phyloP scores from a whole-genome alignment of 495 filamentous ascomycete species.

The Aspergillus egyptiacus region DNA sequence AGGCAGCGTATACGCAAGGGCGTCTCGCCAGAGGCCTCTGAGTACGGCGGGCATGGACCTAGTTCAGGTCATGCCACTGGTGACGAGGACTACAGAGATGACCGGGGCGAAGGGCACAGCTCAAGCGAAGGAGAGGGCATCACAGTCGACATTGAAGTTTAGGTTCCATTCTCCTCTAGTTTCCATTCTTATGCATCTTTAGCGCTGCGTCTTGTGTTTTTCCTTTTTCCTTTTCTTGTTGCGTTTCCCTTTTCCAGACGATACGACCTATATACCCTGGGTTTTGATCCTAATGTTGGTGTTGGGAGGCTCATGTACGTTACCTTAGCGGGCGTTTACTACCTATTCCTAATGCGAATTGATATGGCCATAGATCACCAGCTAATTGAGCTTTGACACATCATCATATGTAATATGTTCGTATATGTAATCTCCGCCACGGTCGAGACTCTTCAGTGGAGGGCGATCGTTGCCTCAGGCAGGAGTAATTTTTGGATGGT shows the following conservation, averaged over 20 bases:
- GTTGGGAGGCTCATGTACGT: neutral
- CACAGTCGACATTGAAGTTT: slow-evolving; percentile 43
- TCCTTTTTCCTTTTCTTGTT: neutral
- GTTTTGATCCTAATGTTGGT: slow-evolving; percentile 5
- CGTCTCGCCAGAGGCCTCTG: slow-evolving; percentile 23
- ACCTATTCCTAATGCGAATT: neutral
- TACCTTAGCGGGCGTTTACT: neutral
- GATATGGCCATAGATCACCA: neutral
- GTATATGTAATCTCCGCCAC: neutral
- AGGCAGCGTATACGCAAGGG: slow-evolving; percentile 51
- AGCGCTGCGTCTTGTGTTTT: neutral
- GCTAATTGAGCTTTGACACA: too few species aligned
- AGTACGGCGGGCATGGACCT: slow-evolving; percentile 11
- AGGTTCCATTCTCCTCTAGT: slow-evolving; percentile 9
- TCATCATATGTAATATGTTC: neutral
- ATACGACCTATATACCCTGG: slow-evolving; percentile 22
- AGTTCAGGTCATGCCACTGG: slow-evolving; percentile 10
- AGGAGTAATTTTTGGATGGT: neutral
- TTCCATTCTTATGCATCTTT: slow-evolving; percentile 12
- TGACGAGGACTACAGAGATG: slow-evolving; percentile 12
- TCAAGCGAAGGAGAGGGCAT: slow-evolving; percentile 44
- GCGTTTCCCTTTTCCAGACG: neutral
- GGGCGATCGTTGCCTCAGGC: slow-evolving; percentile 13
- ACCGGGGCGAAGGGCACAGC: slow-evolving; percentile 30
- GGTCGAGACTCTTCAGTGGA: too few species aligned